These are phyloP conservation scores for Globisporangium irregulare DNA, from an alignment of 352 stramenopile genomes.

Conservation along the genomic window DNA sequence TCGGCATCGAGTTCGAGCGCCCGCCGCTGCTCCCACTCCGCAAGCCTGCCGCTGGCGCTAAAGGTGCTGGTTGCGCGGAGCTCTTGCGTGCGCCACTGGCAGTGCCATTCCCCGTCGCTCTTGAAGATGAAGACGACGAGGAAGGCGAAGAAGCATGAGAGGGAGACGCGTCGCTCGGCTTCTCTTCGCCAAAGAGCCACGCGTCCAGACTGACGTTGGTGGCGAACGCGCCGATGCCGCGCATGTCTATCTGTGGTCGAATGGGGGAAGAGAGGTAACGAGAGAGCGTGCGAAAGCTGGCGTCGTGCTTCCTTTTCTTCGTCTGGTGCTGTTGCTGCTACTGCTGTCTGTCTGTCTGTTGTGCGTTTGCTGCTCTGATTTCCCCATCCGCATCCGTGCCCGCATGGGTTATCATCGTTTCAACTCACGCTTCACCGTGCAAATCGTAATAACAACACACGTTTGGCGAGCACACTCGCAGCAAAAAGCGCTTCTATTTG, in stretches of 20 bases:
- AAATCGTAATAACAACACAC: neutral
- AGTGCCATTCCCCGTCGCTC: conserved; percentile 1
- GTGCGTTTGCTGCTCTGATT: conserved; percentile 5
- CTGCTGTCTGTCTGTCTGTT: neutral
- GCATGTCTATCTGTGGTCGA: conserved; percentile 19
- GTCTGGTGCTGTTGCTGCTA: neutral
- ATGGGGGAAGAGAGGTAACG: conserved; percentile 1
- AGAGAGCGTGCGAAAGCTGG: neutral
- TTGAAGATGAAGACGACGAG: conserved; percentile 4
- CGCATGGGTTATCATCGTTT: neutral
- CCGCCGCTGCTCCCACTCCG: neutral
- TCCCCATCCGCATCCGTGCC: neutral
- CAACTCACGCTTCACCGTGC: neutral
- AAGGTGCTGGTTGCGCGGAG: neutral
- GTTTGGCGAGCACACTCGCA: no score
- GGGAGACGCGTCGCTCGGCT: conserved; percentile 13
- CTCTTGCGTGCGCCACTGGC: conserved; percentile 1
- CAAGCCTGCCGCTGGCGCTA: neutral
- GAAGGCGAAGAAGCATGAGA: conserved; percentile 3
- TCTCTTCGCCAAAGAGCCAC: conserved; percentile 83
- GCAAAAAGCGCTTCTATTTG: no score
- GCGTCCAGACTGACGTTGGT: conserved; percentile 66
- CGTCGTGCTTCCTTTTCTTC: neutral
- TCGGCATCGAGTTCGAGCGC: conserved; percentile 32
- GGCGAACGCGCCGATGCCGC: conserved; percentile 31